These are phyloP conservation scores for Pseudogymnoascus sp. DNA, from an alignment of 2,329 filamentous ascomycete genomes.

Conservation along the genomic window DNA sequence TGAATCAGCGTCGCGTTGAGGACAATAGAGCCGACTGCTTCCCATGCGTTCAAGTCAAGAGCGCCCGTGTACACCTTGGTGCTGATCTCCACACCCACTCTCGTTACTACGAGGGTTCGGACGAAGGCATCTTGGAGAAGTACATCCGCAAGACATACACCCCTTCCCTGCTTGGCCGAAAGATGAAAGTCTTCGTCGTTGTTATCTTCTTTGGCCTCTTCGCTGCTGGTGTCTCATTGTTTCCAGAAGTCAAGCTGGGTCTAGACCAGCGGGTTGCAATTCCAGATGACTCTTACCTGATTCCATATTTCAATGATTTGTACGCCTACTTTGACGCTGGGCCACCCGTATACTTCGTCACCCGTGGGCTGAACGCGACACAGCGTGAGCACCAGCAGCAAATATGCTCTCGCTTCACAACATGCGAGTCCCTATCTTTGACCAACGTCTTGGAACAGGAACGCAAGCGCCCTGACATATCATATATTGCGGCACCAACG, in stretches of 20 bases:
- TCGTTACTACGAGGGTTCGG: slow-evolving; percentile 38
- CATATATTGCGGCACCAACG: slow-evolving; percentile 77
- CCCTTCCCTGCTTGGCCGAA: slow-evolving; percentile 68
- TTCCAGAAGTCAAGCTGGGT: slow-evolving; percentile 77
- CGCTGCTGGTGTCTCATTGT: slow-evolving; percentile 71
- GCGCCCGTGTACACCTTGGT: slow-evolving; percentile 58
- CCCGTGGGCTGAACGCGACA: slow-evolving; percentile 70
- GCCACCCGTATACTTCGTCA: slow-evolving; percentile 93
- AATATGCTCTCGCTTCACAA: slow-evolving; percentile 83
- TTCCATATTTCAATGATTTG: slow-evolving; percentile 92
- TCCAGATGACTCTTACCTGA: slow-evolving; percentile 87
- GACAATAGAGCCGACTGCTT: slow-evolving; percentile 83
- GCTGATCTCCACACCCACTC: slow-evolving; percentile 47
- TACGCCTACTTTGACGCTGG: slow-evolving; percentile 87
- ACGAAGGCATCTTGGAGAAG: slow-evolving; percentile 73
- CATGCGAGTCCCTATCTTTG: slow-evolving; percentile 74
- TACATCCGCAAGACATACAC: slow-evolving; percentile 91
- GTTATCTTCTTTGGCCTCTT: slow-evolving; percentile 81
- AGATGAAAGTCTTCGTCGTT: slow-evolving; percentile 67
- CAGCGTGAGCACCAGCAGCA: slow-evolving; percentile 68
- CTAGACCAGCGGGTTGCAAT: slow-evolving; percentile 92
- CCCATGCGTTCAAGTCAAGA: slow-evolving; percentile 75
- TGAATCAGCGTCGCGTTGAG: slow-evolving; percentile 88
- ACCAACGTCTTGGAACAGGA: slow-evolving; percentile 90
- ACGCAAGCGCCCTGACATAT: slow-evolving; percentile 77